A percentile compares a stretch with the other conserved stretches of the same genome.
Conservation (phyloP, 1,139 yeast species). For the Meyerozyma smithsonii region DNA sequence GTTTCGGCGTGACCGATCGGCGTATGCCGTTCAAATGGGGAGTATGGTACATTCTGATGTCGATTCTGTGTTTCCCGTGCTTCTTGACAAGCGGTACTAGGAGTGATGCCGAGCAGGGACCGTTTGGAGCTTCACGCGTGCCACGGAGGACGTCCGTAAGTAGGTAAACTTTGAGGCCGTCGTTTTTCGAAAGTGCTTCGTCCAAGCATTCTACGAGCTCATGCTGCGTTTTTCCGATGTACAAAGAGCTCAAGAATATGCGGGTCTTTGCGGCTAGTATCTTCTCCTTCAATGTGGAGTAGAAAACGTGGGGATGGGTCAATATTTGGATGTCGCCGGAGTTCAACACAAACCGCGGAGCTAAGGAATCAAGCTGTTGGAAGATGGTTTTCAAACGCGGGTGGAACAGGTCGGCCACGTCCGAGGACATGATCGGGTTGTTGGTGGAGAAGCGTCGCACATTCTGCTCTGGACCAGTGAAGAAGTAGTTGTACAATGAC, state of each 20-base stretch:
- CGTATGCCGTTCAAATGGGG: slow-evolving; percentile 75
- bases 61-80: slow-evolving; percentile 61
- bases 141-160: slow-evolving; percentile 88
- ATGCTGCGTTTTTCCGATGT: slow-evolving; percentile 76
- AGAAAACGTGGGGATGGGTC: slow-evolving; percentile 65
- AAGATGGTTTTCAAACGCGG: slow-evolving; percentile 47
- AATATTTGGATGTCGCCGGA: slow-evolving; percentile 63
- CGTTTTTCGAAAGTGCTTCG: slow-evolving; percentile 54
- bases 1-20: slow-evolving; percentile 63
- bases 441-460: slow-evolving; percentile 23
- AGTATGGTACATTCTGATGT: slow-evolving; percentile 81
- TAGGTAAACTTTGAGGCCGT: slow-evolving; percentile 62
- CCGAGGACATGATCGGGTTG: slow-evolving; percentile 19
- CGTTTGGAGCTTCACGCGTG: slow-evolving; percentile 82
- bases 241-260: slow-evolving; percentile 78
- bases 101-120: slow-evolving; percentile 67
- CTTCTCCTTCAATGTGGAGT: slow-evolving; percentile 52
- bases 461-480: slow-evolving; percentile 8
- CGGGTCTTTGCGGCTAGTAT: slow-evolving; percentile 52
- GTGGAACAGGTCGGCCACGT: slow-evolving; percentile 30
- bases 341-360: slow-evolving; percentile 63
- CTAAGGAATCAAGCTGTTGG: slow-evolving; percentile 57
- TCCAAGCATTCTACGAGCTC: slow-evolving; percentile 64
- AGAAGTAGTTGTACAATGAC: slow-evolving; percentile 13
- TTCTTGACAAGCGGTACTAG: slow-evolving; percentile 32